Conservation (phyloP, 345 rosid species). For the Psidium friedrichsthalianum region DNA sequence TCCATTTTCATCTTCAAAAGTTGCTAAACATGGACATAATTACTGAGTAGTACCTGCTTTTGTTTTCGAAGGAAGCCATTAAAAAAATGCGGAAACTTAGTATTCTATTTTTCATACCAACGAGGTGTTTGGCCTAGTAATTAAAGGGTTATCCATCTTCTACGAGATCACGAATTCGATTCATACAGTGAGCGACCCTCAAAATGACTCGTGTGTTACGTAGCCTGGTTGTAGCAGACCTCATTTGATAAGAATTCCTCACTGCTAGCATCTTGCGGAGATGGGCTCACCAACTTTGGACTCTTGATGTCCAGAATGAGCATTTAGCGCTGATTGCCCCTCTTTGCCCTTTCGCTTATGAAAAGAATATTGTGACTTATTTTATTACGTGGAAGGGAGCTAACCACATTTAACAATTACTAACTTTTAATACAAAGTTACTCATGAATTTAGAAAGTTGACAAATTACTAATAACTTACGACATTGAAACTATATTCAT, state of each 20-base stretch:
- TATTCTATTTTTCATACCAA: not conserved
- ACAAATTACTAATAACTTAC: not conserved
- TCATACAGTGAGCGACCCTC: not conserved
- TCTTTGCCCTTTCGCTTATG: not conserved
- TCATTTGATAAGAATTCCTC: not conserved
- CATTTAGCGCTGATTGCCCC: not conserved
- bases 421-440: not conserved
- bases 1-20: not conserved
- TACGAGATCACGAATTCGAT: not conserved
- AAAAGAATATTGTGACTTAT: not conserved
- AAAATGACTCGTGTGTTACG: not conserved
- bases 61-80: not conserved
- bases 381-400: not conserved
- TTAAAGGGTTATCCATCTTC: not conserved
- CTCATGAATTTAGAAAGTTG: not conserved
- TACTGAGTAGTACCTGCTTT: not conserved
- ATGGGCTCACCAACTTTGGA: not conserved
- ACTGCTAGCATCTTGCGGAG: not conserved
- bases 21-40: not conserved
- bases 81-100: not conserved
- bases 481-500: not conserved
- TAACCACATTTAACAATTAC: not conserved
- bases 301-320: not conserved
- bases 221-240: fast-evolving
- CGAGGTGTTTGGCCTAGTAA: not conserved